phyloP scores from a whole-genome alignment of 352 stramenopile species.

The Phytopythium litorale region DNA sequence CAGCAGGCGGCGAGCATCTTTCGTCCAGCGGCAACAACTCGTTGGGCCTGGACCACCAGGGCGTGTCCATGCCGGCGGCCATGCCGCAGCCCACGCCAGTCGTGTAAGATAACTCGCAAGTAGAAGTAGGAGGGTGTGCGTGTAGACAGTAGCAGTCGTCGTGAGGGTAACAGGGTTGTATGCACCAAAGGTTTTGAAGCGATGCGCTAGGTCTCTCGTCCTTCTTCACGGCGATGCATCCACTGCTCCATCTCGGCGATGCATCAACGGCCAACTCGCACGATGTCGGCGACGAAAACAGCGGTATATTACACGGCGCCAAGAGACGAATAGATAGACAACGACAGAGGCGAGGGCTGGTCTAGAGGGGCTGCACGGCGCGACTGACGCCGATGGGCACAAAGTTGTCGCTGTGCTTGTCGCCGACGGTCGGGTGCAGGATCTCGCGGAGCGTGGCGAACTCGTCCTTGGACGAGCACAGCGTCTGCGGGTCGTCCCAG shows the following conservation, averaged over 20 bases:
- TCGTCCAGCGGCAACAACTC: conserved; percentile 5
- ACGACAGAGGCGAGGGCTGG: not conserved
- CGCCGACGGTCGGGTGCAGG: not conserved
- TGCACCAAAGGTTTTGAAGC: not conserved
- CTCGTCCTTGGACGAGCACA: conserved; percentile 77
- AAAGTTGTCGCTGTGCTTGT: conserved; percentile 24
- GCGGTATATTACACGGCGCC: not conserved
- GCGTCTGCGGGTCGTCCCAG: conserved; percentile 75
- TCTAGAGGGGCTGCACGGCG: conserved; percentile 47
- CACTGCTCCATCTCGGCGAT: too few relatives aligned
- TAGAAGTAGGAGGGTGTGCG: not conserved
- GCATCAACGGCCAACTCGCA: too few relatives aligned
- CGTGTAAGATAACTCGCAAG: conserved; percentile 17
- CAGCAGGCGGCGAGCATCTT: conserved; percentile 5
- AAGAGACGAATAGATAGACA: not conserved
- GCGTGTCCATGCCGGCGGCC: conserved; percentile 13
- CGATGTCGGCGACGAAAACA: too few relatives aligned
- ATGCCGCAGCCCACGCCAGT: conserved; percentile 28
- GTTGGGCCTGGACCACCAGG: conserved; percentile 6
- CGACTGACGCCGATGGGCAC: conserved; percentile 49
- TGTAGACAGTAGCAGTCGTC: conserved; percentile 4
- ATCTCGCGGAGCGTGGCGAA: conserved; percentile 31
- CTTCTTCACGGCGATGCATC: too few relatives aligned
- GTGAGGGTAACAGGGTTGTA: not conserved
- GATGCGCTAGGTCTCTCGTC: too few relatives aligned